phyloP scores from a whole-genome alignment of 2,329 filamentous ascomycete genomes.

The Exophiala spinifera region DNA sequence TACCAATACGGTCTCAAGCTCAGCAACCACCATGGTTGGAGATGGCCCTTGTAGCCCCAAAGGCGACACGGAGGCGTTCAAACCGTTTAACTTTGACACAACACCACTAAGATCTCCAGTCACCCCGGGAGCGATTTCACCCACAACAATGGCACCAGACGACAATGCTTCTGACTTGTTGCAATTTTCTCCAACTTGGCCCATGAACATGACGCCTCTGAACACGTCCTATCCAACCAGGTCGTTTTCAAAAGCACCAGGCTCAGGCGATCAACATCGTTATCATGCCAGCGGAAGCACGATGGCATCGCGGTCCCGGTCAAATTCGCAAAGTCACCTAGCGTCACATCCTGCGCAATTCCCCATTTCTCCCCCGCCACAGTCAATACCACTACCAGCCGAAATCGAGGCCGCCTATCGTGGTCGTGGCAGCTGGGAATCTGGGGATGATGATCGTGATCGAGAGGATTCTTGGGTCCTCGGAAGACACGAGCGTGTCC shows the following conservation, averaged over 20 bases:
- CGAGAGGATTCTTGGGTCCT: not conserved
- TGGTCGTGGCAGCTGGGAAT: conserved; percentile 13
- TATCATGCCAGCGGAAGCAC: conserved; percentile 2
- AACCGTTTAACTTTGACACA: conserved; percentile 17
- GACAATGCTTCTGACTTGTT: too few relatives aligned
- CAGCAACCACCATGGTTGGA: conserved; percentile 17
- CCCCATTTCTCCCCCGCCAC: conserved; percentile 1
- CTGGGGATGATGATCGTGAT: not conserved
- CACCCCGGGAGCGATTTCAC: conserved; percentile 1
- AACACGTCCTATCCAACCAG: not conserved
- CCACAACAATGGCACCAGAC: not conserved
- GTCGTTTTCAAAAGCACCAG: conserved; percentile 3
- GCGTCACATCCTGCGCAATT: not conserved
- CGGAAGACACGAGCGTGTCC: not conserved
- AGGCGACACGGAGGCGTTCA: conserved; percentile 11
- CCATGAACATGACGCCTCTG: not conserved
- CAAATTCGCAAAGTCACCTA: conserved; percentile 11
- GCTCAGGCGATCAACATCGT: too few relatives aligned
- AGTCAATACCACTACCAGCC: not conserved
- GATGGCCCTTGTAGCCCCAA: conserved; percentile 8
- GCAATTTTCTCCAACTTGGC: not conserved
- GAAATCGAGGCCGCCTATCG: conserved; percentile 13
- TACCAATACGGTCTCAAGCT: conserved; percentile 11
- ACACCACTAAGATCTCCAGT: not conserved
- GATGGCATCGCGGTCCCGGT: conserved; percentile 1